Percentiles rank a stretch among this genome's conserved stretches.
phyloP scores from a whole-genome alignment of 257 asterid species.

The Solanum tacnaense region DNA sequence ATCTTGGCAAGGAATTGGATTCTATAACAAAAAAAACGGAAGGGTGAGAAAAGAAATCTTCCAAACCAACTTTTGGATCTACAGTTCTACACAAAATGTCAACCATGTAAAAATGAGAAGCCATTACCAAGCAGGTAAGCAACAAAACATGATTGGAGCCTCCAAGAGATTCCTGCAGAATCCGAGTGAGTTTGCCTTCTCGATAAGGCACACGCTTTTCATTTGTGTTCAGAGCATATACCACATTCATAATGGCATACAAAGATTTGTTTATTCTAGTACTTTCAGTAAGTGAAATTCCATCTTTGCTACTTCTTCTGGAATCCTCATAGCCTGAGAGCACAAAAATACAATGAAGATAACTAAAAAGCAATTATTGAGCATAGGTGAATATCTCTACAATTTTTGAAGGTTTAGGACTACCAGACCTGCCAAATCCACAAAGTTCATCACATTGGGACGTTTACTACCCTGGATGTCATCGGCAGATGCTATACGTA shows the following conservation, averaged over 20 bases:
- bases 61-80: not conserved
- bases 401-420: not conserved
- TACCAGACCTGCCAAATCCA: constrained; percentile 75
- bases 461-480: constrained; percentile 22
- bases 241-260: constrained; percentile 52
- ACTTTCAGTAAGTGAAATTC: constrained; percentile 36
- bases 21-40: constrained; percentile 24
- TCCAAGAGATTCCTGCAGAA: constrained; percentile 71
- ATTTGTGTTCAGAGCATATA: constrained; percentile 48
- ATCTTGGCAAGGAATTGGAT: constrained; percentile 64
- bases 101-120: not conserved
- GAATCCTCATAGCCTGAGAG: constrained; percentile 71
- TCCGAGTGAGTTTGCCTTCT: constrained; percentile 70
- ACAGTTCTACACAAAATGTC: not conserved
- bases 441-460: constrained; percentile 56
- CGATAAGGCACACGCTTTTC: constrained; percentile 70
- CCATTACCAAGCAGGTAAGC: constrained; percentile 68
- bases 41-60: not conserved
- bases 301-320: constrained; percentile 45
- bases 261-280: constrained; percentile 50
- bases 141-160: constrained; percentile 49
- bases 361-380: not conserved
- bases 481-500: constrained; percentile 36
- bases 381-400: not conserved
- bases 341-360: not conserved